Evolutionary conservation across 192 early-diverging fungal species (phyloP).

Genomic region (Cetraspora pellucida): DNA sequence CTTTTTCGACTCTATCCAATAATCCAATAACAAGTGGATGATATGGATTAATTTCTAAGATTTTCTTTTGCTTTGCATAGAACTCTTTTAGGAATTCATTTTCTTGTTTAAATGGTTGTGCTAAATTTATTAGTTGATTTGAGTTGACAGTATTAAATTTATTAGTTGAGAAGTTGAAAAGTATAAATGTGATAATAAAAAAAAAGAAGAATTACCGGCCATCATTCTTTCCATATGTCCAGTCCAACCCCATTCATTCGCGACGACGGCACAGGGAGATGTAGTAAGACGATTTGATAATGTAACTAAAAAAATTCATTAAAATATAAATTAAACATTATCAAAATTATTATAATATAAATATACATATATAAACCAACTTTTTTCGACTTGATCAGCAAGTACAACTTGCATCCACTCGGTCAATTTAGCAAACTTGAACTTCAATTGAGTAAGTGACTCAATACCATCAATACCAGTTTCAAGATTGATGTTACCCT

Average conservation of each 20-base stretch:
- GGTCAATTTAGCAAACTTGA: slow-evolving; percentile 54
- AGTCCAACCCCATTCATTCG: slow-evolving; percentile 61
- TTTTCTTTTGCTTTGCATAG: slow-evolving; percentile 62
- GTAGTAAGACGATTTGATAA: slow-evolving; percentile 79
- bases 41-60: slow-evolving; percentile 68
- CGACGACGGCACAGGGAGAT: slow-evolving; percentile 75
- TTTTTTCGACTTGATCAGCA: slow-evolving; percentile 55
- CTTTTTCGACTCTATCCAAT: slow-evolving; percentile 52
- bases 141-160: not conserved
- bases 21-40: slow-evolving; percentile 64
- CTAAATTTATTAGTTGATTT: slow-evolving; percentile 7
- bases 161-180: not conserved
- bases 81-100: slow-evolving; percentile 52
- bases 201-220: slow-evolving; percentile 35
- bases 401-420: slow-evolving; percentile 59
- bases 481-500: slow-evolving; percentile 69
- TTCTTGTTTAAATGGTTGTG: slow-evolving; percentile 57
- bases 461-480: slow-evolving; percentile 54
- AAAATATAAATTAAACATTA: not conserved
- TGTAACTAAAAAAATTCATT: slow-evolving; percentile 52
- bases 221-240: slow-evolving; percentile 67
- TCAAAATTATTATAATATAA: not conserved
- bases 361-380: slow-evolving; percentile 1
- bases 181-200: not conserved
- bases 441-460: slow-evolving; percentile 52